Evolutionary conservation across 495 filamentous ascomycete species (phyloP).

Genomic region (Neurospora sp.): DNA sequence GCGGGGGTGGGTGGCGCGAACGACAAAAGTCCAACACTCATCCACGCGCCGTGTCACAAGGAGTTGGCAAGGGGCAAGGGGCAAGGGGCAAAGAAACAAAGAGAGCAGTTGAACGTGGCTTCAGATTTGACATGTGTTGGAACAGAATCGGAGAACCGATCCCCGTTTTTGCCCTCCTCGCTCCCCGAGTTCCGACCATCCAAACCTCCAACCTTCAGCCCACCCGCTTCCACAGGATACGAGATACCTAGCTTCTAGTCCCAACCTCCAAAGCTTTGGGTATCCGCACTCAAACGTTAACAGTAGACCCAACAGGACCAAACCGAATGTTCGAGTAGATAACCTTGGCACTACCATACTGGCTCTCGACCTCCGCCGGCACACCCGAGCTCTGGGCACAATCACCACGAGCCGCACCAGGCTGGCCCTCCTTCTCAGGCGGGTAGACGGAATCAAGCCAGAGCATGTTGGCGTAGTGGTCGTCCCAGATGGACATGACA

Average conservation of each 20-base stretch:
- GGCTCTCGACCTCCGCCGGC: constrained; percentile 48
- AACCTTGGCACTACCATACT: constrained; percentile 32
- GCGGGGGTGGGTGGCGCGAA: too few relatives aligned
- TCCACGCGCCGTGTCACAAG: too few relatives aligned
- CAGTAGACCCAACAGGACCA: constrained; percentile 55
- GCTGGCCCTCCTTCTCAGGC: constrained; percentile 35
- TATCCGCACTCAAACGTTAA: constrained; percentile 12
- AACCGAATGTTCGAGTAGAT: constrained; percentile 58
- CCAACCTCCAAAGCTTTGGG: neutral
- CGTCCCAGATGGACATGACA: constrained; percentile 71
- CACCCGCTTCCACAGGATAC: too few relatives aligned
- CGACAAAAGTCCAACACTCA: too few relatives aligned
- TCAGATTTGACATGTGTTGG: neutral
- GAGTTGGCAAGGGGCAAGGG: too few relatives aligned
- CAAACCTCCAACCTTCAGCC: neutral
- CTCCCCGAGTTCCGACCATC: neutral
- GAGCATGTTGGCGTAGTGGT: constrained; percentile 69
- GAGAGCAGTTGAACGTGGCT: too few relatives aligned
- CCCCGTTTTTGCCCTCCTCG: too few relatives aligned
- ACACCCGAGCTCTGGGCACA: constrained; percentile 49
- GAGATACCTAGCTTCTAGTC: neutral
- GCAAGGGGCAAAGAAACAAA: too few relatives aligned
- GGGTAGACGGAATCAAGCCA: constrained; percentile 79
- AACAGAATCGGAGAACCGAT: neutral
- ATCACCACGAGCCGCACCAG: constrained; percentile 60